Conservation (phyloP, 2,329 filamentous ascomycete genomes). For the Microdochium nivale region DNA sequence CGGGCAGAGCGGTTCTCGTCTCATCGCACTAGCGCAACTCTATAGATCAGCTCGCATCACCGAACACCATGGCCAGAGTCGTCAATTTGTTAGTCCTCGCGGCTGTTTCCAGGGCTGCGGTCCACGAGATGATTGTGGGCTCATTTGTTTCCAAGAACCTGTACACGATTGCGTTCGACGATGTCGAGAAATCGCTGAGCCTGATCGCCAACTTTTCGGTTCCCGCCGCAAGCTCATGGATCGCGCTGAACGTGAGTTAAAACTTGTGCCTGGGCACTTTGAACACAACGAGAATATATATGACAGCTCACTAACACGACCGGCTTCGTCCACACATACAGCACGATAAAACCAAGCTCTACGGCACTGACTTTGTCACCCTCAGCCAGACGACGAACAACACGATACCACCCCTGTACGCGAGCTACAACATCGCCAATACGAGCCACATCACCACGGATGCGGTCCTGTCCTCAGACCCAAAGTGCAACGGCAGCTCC, state of each 20-base stretch:
- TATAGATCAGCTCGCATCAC: no score
- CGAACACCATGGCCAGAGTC: no score
- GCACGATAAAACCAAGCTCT: conserved; percentile 21
- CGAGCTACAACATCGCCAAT: conserved; percentile 16
- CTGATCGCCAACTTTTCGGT: conserved; percentile 12
- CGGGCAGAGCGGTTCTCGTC: no score
- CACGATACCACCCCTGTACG: conserved; percentile 11
- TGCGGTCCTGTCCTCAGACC: conserved; percentile 7
- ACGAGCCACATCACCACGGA: conserved; percentile 10
- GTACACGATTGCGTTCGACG: conserved; percentile 21
- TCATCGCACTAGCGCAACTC: no score
- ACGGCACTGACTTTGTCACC: conserved; percentile 13
- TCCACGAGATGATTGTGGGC: conserved; percentile 19
- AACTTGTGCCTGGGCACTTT: no score
- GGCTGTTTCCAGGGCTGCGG: no score
- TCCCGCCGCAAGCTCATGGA: conserved; percentile 16
- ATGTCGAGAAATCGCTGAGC: conserved; percentile 11
- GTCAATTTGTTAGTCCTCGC: no score
- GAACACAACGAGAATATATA: no score
- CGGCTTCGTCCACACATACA: conserved; percentile 4
- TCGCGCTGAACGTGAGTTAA: conserved; percentile 19
- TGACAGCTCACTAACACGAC: no score
- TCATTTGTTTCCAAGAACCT: conserved; percentile 18
- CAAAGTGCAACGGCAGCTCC: conserved; percentile 11
- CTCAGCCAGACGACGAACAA: conserved; percentile 1